phyloP scores from a whole-genome alignment of 2,329 filamentous ascomycete genomes.

The Aspergillus fructus region DNA sequence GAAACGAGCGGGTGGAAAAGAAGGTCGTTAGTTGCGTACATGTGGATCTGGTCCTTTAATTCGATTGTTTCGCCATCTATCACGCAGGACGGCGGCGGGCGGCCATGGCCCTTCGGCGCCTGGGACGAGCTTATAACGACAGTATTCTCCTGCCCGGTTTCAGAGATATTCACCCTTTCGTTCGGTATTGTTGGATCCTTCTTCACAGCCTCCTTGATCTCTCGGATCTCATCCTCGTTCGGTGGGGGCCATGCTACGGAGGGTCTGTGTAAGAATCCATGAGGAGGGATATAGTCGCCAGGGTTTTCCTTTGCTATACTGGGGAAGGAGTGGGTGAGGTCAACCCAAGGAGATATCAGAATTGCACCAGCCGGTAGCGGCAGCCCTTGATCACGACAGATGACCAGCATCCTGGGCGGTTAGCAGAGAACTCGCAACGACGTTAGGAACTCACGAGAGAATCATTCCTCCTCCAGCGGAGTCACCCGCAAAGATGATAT shows the following conservation, averaged over 20 bases:
- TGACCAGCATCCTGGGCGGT: constrained; percentile 62
- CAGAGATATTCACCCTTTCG: constrained; percentile 11
- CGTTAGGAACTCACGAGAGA: constrained; percentile 49
- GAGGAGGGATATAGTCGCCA: constrained; percentile 82
- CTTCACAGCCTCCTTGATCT: constrained; percentile 48
- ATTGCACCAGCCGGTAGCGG: constrained; percentile 87
- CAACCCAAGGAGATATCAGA: constrained; percentile 92
- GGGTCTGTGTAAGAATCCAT: constrained; percentile 88
- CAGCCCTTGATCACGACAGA: constrained; percentile 76
- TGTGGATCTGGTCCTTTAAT: constrained; percentile 89
- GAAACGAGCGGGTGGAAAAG: constrained; percentile 87
- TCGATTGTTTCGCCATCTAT: constrained; percentile 70
- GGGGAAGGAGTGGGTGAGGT: constrained; percentile 92
- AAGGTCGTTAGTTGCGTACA: constrained; percentile 80
- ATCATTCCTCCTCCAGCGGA: constrained; percentile 93
- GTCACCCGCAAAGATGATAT: constrained; percentile 86
- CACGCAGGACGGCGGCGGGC: constrained; percentile 57
- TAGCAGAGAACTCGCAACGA: constrained; percentile 12
- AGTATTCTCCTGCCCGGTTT: constrained; percentile 31
- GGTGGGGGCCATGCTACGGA: constrained; percentile 91
- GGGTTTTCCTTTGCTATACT: constrained; percentile 73
- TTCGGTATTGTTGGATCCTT: constrained; percentile 35
- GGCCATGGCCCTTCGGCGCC: not conserved
- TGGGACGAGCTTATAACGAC: not conserved
- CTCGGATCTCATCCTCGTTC: constrained; percentile 69